Conservation (phyloP, 1,284 basidiomycete species). For the Coriolopsis trogii region DNA sequence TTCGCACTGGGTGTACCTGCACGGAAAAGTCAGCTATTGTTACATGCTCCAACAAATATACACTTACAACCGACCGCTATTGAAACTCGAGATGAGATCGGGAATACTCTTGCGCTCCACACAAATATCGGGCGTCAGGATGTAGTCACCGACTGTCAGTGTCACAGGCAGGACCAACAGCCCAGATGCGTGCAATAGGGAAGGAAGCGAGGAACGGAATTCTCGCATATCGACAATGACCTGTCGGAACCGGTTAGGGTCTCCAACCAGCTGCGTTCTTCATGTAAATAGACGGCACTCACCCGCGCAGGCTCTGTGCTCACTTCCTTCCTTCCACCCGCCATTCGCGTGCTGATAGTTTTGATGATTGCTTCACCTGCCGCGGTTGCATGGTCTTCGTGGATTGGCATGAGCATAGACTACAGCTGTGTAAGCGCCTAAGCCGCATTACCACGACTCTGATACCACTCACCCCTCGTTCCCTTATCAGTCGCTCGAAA, state of each 20-base stretch:
- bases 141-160: constrained; percentile 94
- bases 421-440: constrained; percentile 33
- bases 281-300: constrained; percentile 15
- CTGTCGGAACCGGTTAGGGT: constrained; percentile 40
- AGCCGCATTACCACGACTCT: neutral
- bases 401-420: constrained; percentile 91
- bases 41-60: neutral
- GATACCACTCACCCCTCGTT: constrained; percentile 73
- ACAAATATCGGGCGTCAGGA: constrained; percentile 93
- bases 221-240: constrained; percentile 97
- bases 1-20: constrained; percentile 95
- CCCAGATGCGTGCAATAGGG: constrained; percentile 84
- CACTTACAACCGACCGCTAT: constrained; percentile 88
- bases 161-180: constrained; percentile 89
- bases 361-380: constrained; percentile 70
- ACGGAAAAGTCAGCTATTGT: neutral
- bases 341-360: constrained; percentile 87
- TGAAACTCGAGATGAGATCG: constrained; percentile 92
- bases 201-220: constrained; percentile 92
- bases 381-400: constrained; percentile 65
- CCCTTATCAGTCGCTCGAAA: constrained; percentile 92
- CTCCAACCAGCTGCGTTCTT: neutral
- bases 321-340: constrained; percentile 80
- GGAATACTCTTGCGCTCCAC: constrained; percentile 95
- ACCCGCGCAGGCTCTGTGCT: constrained; percentile 75